These are phyloP conservation scores for Wickerhamomyces alni DNA, from an alignment of 805 yeast genomes.

Conservation along the genomic window DNA sequence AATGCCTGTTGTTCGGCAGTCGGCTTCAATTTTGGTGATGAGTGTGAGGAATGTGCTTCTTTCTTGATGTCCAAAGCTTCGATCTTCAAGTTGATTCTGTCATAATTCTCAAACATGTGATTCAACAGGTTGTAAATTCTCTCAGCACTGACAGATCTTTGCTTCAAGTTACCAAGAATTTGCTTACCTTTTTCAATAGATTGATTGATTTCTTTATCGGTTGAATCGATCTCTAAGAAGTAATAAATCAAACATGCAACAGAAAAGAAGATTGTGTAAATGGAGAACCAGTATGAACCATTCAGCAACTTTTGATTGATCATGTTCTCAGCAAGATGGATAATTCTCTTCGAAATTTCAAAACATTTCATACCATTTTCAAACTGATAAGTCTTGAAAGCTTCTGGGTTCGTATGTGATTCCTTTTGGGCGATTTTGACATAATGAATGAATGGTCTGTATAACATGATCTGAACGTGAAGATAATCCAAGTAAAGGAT, in stretches of 20 bases:
- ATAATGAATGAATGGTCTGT: conserved; percentile 83
- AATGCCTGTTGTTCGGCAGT: background rate
- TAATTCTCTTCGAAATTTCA: conserved; percentile 75
- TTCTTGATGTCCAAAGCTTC: conserved; percentile 15
- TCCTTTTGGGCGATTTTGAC: conserved; percentile 32
- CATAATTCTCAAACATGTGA: conserved; percentile 70
- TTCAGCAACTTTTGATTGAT: conserved; percentile 62
- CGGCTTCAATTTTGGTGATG: background rate
- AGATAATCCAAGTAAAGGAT: conserved; percentile 66
- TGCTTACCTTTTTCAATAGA: conserved; percentile 79
- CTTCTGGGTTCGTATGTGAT: conserved; percentile 38
- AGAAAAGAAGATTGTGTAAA: conserved; percentile 86
- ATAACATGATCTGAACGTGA: conserved; percentile 78
- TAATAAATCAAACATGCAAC: conserved; percentile 85
- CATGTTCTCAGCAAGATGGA: conserved; percentile 75
- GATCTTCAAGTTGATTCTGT: conserved; percentile 56
- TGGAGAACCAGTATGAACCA: conserved; percentile 93
- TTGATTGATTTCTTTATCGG: conserved; percentile 46
- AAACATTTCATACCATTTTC: conserved; percentile 82
- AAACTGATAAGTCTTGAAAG: conserved; percentile 36
- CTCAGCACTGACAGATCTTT: conserved; percentile 69
- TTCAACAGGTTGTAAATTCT: conserved; percentile 76
- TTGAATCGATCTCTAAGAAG: conserved; percentile 36
- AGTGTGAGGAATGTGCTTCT: conserved; percentile 1
- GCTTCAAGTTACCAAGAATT: conserved; percentile 63